Conservation (phyloP, 441 rosid genomes). For the Rhodomyrtus psidioides region DNA sequence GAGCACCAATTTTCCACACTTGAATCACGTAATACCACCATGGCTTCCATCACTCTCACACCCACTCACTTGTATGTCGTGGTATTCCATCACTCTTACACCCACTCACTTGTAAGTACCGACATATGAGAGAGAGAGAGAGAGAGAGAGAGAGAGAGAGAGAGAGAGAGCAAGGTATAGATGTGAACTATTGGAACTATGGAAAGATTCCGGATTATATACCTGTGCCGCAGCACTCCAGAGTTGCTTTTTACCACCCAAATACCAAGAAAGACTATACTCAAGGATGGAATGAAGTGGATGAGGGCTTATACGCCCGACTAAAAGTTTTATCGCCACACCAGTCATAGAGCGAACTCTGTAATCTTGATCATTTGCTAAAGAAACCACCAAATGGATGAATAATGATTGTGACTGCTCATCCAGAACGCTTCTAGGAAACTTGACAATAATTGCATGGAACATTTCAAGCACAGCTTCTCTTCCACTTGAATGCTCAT, state of each 20-base stretch:
- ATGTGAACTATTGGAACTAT: not conserved
- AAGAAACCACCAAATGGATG: constrained; percentile 47
- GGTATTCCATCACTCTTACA: not conserved
- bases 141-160: not conserved
- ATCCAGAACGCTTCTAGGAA: constrained; percentile 45
- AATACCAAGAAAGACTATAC: constrained; percentile 60
- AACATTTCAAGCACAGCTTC: constrained; percentile 92
- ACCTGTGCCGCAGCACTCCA: constrained; percentile 91
- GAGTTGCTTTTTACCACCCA: constrained; percentile 39
- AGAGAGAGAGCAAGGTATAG: too few species aligned
- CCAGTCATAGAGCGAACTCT: constrained; percentile 63
- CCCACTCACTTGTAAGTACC: not conserved
- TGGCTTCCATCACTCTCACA: not conserved
- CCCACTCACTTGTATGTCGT: too few species aligned
- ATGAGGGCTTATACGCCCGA: constrained; percentile 38
- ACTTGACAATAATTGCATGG: constrained; percentile 58
- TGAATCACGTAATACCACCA: not conserved
- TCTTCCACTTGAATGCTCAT: constrained; percentile 81
- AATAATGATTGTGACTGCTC: constrained; percentile 48
- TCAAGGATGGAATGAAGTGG: constrained; percentile 37
- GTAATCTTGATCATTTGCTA: constrained; percentile 62
- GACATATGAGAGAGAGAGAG: not conserved
- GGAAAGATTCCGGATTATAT: not conserved
- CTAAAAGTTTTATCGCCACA: constrained; percentile 50
- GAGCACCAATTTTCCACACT: not conserved